Evolutionary conservation across 805 yeast genomes (phyloP), one percentile per base, ranked within the genome.

Genomic region (Spathaspora boniae): DNA sequence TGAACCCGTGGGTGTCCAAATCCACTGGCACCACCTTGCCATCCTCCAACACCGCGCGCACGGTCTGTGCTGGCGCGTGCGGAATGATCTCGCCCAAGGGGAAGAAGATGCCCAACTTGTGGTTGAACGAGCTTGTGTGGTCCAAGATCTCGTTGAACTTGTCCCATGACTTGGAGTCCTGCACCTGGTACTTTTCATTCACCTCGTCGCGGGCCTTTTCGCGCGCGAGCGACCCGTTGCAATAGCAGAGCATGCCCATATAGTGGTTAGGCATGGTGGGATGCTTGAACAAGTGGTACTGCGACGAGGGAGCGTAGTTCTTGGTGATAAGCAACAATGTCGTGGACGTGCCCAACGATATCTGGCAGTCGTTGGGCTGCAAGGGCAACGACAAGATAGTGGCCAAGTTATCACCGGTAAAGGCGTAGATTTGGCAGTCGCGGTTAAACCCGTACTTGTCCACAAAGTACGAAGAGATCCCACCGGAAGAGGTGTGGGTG

Each of bases 191-290:
- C 46, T 71, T 65, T 26, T 59, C 56, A 50, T 82, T 83, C 20
- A 86, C 42, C 16, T 62, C 65, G 56, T 87, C 82, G 33, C 93
- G 69, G 8, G 87, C 68, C 38, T 71, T 69, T 50, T 88, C 96
- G 44, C 97, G 68, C 0, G 96, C 95, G 32, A 88, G 62, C 0
- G 96, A 75, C 0, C 97, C 96, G 55, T 88, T 88, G 52, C 94
- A 84, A 57, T 88, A 88, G 56, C 97, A 88, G 36, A 89, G 76
- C 97, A 88, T 88, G 16, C 94, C 95, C 96, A 88, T 89, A 55
- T 78, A 88, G 24, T 82, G 78, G 24, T 70, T 70, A 0, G 76
- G 74, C 42, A 84, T 74, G 0, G 94, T 82, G 6, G 97, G 96
- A 54, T 89, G 96, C 43, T 77, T 77, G 63, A 88, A 88, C 45